phyloP scores from a whole-genome alignment of 2,329 filamentous ascomycete genomes.

The Aspergillus candidus region DNA sequence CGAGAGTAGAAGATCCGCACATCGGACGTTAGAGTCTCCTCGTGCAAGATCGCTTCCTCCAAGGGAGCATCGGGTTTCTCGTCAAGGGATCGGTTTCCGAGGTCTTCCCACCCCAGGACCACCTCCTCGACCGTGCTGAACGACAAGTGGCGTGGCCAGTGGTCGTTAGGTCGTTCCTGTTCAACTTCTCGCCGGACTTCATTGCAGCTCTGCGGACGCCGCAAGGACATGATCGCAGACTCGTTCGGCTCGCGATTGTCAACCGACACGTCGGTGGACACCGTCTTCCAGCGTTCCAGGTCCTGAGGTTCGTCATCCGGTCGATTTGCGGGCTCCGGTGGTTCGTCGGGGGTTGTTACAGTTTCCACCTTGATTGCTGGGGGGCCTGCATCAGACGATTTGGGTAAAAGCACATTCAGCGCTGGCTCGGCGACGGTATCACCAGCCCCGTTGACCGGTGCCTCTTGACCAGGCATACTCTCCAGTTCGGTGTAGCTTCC shows the following conservation, averaged over 20 bases:
- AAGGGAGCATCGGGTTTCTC: constrained; percentile 35
- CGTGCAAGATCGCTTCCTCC: constrained; percentile 35
- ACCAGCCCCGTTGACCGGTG: constrained; percentile 10
- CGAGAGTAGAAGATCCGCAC: constrained; percentile 29
- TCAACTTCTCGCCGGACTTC: constrained; percentile 19
- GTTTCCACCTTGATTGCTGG: constrained; percentile 32
- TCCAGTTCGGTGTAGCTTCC: constrained; percentile 14
- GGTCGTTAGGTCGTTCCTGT: constrained; percentile 19
- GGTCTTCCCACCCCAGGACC: constrained; percentile 31
- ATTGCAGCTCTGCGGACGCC: constrained; percentile 33
- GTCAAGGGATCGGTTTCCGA: constrained; percentile 23
- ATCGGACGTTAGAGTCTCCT: constrained; percentile 35
- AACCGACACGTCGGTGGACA: constrained; percentile 25
- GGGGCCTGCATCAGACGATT: constrained; percentile 14
- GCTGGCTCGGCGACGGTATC: constrained; percentile 7
- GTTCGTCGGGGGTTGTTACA: constrained; percentile 15
- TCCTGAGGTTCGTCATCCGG: constrained; percentile 25
- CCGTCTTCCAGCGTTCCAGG: constrained; percentile 23
- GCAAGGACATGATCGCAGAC: constrained; percentile 26
- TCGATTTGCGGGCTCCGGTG: constrained; percentile 10
- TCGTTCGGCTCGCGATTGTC: constrained; percentile 23
- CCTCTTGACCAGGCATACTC: constrained; percentile 14
- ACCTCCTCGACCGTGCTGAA: constrained; percentile 45
- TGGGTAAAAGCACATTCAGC: constrained; percentile 8
- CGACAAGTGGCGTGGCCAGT: constrained; percentile 40